Base-by-base conservation (phyloP, 192 early-diverging fungal species). In the Dissophora ornata region DNA sequence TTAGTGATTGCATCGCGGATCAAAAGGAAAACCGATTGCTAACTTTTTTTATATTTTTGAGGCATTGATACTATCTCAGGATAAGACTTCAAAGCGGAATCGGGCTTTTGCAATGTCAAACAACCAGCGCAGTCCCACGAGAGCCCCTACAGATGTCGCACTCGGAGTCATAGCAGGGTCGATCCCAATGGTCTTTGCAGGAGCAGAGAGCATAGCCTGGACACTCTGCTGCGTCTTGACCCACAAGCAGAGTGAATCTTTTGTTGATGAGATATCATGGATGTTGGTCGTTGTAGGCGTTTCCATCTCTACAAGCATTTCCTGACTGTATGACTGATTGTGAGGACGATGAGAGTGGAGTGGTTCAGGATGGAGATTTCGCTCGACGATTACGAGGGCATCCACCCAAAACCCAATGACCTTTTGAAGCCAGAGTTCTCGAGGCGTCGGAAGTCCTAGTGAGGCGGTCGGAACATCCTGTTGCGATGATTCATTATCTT, bases 341-440 rank as follows among this genome's bases (percentile, higher is more conserved):
- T n/a, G n/a, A n/a, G n/a, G n/a, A n/a, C n/a, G n/a, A n/a, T n/a
- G n/a, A n/a, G n/a, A n/a, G n/a, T n/a, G n/a, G n/a, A n/a, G n/a
- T n/a, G n/a, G n/a, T n/a, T n/a, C n/a, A n/a, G n/a, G n/a, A n/a
- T n/a, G n/a, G n/a, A n/a, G n/a, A n/a, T n/a, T n/a, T n/a, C 2
- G 32, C 30, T 50, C 45, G 10, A 51, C 46, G 8, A 25, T 40
- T n/a, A 62, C 26, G 2, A 50, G 9, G 28, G 51, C 25, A 10
- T 77, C 58, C 0, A 44, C 36, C 65, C 73, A 77, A 34, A 47
- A 77, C 16, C 64, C 65, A 13, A 75, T 13, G 38, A 47, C 53
- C 16, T 46, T 57, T 26, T 77, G 41, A 1, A 77, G 47, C 73
- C 64, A 67, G 7, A 57, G 51, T 26, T 50, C 68, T 7, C 49